These are phyloP conservation scores for Ceriops tagal DNA, from an alignment of 345 rosid genomes.

Conservation along the genomic window DNA sequence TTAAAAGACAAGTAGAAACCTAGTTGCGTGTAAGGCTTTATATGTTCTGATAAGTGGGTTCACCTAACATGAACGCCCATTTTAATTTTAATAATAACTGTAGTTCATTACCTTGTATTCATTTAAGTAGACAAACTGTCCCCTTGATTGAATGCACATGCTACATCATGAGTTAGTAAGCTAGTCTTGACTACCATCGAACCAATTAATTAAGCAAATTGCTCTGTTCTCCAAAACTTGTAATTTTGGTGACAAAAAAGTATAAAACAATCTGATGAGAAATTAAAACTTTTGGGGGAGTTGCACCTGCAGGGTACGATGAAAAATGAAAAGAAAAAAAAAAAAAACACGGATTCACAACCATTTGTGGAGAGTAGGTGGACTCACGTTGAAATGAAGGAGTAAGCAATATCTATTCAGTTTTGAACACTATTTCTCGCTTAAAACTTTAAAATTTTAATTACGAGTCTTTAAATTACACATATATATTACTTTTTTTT, in stretches of 20 bases:
- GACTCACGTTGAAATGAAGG: too few relatives aligned
- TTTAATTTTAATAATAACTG: slow-evolving; percentile 27
- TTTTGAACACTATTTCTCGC: too few relatives aligned
- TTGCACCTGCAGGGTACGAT: too few relatives aligned
- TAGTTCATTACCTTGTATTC: slow-evolving; percentile 39
- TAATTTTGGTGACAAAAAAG: not conserved
- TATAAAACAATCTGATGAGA: not conserved
- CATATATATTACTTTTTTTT: too few relatives aligned
- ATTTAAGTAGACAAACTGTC: slow-evolving; percentile 56
- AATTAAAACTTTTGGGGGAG: too few relatives aligned
- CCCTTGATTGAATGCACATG: slow-evolving; percentile 58
- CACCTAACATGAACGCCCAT: slow-evolving; percentile 45
- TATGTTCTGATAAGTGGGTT: slow-evolving; percentile 39
- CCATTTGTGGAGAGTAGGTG: too few relatives aligned
- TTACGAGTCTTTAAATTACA: too few relatives aligned
- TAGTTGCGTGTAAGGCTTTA: too few relatives aligned
- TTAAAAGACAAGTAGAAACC: too few relatives aligned
- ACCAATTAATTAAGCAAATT: slow-evolving; percentile 12
- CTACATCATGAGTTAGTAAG: slow-evolving; percentile 21
- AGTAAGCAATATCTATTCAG: too few relatives aligned
- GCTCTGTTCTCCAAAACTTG: slow-evolving; percentile 13
- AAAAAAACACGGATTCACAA: too few relatives aligned
- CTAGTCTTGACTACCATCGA: slow-evolving; percentile 19
- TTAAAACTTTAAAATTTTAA: too few relatives aligned
- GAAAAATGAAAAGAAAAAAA: fast-evolving